A percentile compares a stretch with the other conserved stretches of the same genome.
phyloP scores from a whole-genome alignment of 1,284 basidiomycete species.

The Ustilago shanxiensis region DNA sequence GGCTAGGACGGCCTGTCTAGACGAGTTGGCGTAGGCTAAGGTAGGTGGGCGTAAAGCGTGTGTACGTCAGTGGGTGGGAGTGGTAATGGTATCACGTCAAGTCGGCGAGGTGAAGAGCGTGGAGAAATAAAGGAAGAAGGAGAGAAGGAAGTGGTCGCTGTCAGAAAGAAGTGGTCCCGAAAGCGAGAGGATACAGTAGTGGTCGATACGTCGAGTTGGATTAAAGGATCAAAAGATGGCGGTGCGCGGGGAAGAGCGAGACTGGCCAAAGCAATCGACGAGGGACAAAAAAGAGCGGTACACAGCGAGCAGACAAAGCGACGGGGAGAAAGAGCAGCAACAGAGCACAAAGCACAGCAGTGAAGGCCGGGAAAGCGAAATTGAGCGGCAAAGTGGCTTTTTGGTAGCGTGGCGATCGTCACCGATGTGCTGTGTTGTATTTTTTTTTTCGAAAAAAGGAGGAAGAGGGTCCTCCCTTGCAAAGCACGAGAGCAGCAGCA shows the following conservation, averaged over 20 bases:
- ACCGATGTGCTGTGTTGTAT: conserved; percentile 13
- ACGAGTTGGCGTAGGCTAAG: conserved; percentile 29
- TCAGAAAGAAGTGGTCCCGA: conserved; percentile 8
- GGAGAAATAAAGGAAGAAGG: background rate
- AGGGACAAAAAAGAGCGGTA: background rate
- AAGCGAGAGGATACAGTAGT: background rate
- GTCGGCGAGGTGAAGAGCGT: background rate
- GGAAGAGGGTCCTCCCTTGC: background rate
- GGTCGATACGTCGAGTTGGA: background rate
- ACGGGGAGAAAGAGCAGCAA: background rate
- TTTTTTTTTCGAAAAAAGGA: no score
- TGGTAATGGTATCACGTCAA: background rate
- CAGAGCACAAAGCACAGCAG: background rate
- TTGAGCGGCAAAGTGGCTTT: conserved; percentile 4
- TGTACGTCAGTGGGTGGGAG: background rate
- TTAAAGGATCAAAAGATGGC: background rate
- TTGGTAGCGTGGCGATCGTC: conserved; percentile 32
- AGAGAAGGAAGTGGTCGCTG: background rate
- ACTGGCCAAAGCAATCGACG: background rate
- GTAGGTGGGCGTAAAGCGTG: background rate
- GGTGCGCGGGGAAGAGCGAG: conserved; percentile 1
- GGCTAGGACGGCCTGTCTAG: conserved; percentile 51
- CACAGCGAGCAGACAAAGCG: background rate
- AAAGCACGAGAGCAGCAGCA: conserved; percentile 2
- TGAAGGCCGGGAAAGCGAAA: background rate